phyloP scores from a whole-genome alignment of 23 red algal species.

The Gracilariopsis chorda region DNA sequence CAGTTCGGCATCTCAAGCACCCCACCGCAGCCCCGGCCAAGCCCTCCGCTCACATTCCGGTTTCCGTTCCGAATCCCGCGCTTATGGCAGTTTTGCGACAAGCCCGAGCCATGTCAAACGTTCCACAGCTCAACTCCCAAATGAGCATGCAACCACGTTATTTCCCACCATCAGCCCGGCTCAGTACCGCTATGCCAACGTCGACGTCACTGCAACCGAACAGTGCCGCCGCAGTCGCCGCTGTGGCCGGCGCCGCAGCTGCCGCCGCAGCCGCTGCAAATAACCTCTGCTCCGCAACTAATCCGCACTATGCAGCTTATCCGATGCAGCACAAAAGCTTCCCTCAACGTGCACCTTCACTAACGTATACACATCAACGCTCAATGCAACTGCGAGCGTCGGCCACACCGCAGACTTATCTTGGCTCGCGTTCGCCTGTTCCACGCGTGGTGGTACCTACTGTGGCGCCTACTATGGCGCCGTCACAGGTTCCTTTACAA shows the following conservation, averaged over 20 bases:
- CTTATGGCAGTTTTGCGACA: conserved; percentile 3
- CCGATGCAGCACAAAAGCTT: not conserved
- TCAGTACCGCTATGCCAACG: not conserved
- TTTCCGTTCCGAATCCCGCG: not conserved
- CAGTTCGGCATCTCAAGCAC: not conserved
- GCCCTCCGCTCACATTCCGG: not conserved
- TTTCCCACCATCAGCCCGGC: not conserved
- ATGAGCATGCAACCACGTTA: too few species aligned
- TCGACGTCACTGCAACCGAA: not conserved
- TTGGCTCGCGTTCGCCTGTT: too few species aligned
- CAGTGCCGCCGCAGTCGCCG: conserved; percentile 17
- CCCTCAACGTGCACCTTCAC: not conserved
- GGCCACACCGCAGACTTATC: too few species aligned
- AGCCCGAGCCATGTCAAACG: not conserved
- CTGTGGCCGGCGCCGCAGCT: not conserved
- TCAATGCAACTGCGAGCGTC: too few species aligned
- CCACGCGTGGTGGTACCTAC: too few species aligned
- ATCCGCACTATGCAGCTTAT: not conserved
- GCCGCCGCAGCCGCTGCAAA: not conserved
- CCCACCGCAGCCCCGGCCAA: not conserved
- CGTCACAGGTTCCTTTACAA: too few species aligned
- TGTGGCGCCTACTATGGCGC: too few species aligned
- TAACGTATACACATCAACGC: too few species aligned
- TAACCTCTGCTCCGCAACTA: not conserved
- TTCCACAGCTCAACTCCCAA: not conserved